Evolutionary conservation across 1,284 basidiomycete genomes (phyloP).

Genomic region (Apiotrichum laibachii): DNA sequence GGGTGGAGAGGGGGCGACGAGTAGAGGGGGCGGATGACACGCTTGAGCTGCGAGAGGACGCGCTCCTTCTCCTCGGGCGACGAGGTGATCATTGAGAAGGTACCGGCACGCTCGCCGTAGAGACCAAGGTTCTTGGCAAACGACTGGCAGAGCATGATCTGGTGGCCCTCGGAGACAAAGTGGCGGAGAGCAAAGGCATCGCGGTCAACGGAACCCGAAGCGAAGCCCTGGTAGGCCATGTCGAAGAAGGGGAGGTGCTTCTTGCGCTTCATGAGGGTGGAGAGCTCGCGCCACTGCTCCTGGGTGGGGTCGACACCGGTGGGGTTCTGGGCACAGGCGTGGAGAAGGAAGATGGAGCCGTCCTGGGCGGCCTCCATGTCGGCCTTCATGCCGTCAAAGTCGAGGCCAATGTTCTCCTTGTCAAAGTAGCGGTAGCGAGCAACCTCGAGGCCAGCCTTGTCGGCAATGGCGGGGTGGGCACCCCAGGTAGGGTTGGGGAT

Average conservation of each 20-base stretch:
- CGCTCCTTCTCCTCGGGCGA: conserved; percentile 80
- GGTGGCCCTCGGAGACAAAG: conserved; percentile 86
- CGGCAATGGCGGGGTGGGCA: conserved; percentile 78
- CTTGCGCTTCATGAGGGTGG: conserved; percentile 69
- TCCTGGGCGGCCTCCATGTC: conserved; percentile 63
- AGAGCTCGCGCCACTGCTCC: conserved; percentile 90
- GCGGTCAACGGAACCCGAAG: conserved; percentile 78
- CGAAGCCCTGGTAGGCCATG: conserved; percentile 90
- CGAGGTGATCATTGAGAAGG: conserved; percentile 76
- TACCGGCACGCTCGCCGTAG: conserved; percentile 94
- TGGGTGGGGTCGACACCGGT: conserved; percentile 94
- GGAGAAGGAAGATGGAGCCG: conserved; percentile 57
- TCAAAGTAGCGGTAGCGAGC: conserved; percentile 74
- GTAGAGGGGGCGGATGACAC: conserved; percentile 95
- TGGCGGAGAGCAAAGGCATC: conserved; percentile 96
- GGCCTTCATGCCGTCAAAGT: conserved; percentile 85
- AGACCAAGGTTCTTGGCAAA: conserved; percentile 99
- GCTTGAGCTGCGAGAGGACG: conserved; percentile 89
- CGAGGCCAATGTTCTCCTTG: conserved; percentile 86
- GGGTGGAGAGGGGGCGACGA: conserved; percentile 97
- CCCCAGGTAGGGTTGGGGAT: conserved; percentile 95
- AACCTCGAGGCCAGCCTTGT: conserved; percentile 78
- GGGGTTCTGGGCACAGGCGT: conserved; percentile 73
- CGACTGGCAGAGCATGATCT: conserved; percentile 82
- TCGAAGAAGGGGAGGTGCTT: conserved; percentile 60